phyloP scores from a whole-genome alignment of 495 filamentous ascomycete genomes.

The Penicillium daleae region DNA sequence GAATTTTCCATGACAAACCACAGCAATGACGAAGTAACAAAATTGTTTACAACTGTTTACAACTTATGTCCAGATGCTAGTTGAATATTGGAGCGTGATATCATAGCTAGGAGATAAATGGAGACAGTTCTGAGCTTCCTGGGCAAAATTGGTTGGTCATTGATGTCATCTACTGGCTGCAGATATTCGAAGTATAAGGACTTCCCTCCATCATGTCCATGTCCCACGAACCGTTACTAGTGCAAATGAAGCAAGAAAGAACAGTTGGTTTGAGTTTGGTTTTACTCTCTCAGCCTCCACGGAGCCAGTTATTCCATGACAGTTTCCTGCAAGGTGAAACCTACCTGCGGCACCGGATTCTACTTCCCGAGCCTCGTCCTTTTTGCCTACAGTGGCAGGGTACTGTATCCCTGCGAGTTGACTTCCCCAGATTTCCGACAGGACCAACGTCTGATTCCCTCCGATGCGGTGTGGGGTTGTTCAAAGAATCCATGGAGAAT shows the following conservation, averaged over 20 bases:
- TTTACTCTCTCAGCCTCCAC: background rate
- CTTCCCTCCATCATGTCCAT: too few relatives aligned
- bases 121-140: too few relatives aligned
- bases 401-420: background rate
- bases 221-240: background rate
- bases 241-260: background rate
- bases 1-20: background rate
- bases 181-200: background rate
- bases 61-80: too few relatives aligned
- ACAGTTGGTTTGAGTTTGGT: background rate
- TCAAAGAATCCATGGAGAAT: background rate
- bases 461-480: background rate
- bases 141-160: background rate
- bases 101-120: background rate
- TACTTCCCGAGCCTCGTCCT: constrained; percentile 15
- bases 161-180: background rate
- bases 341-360: constrained; percentile 12
- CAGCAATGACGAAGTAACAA: background rate
- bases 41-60: too few relatives aligned
- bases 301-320: background rate
- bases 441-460: background rate
- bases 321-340: background rate
- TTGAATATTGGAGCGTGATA: background rate
- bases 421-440: constrained; percentile 11
- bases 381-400: background rate